Evolutionary conservation across 768 basidiomycete genomes (phyloP).

Genomic region (Termitomyces sp.): DNA sequence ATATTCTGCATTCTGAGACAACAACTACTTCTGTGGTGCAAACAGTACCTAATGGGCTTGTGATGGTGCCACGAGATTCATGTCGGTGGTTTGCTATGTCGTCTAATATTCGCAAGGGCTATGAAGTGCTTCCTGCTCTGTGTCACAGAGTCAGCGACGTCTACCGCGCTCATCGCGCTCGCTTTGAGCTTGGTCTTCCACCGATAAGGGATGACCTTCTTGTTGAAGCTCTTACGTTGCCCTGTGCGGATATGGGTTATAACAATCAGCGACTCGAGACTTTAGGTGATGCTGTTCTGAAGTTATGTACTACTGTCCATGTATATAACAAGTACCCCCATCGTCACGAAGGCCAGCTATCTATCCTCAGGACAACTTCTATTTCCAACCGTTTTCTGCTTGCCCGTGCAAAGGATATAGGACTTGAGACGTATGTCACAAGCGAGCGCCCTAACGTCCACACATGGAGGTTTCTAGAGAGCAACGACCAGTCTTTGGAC

Average conservation of each 20-base stretch:
- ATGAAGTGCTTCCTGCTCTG: slow-evolving; percentile 59
- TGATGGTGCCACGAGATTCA: slow-evolving; percentile 36
- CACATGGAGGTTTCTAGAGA: slow-evolving; percentile 53
- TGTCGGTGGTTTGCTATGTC: slow-evolving; percentile 56
- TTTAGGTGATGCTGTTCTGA: slow-evolving; percentile 78
- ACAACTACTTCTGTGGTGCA: slow-evolving; percentile 6
- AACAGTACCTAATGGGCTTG: slow-evolving; percentile 18
- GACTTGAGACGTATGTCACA: slow-evolving; percentile 58
- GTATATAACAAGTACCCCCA: slow-evolving; percentile 71
- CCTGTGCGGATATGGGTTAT: slow-evolving; percentile 53
- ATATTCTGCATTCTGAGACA: slow-evolving; percentile 20
- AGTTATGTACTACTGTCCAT: slow-evolving; percentile 70
- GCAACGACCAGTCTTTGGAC: slow-evolving; percentile 26
- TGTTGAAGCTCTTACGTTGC: slow-evolving; percentile 73
- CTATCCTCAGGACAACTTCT: slow-evolving; percentile 52
- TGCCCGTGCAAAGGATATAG: slow-evolving; percentile 55
- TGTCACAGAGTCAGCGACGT: slow-evolving; percentile 60
- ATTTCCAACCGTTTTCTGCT: slow-evolving; percentile 72
- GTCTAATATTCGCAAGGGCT: slow-evolving; percentile 39
- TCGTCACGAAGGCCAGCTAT: slow-evolving; percentile 81
- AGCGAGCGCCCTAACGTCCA: slow-evolving; percentile 47
- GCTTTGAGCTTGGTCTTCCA: slow-evolving; percentile 54
- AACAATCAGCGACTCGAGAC: slow-evolving; percentile 87
- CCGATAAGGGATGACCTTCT: slow-evolving; percentile 50
- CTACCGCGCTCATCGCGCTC: slow-evolving; percentile 51